Evolutionary conservation across 371 early-diverging fungal species (phyloP).

Genomic region (Mortierella sp.): DNA sequence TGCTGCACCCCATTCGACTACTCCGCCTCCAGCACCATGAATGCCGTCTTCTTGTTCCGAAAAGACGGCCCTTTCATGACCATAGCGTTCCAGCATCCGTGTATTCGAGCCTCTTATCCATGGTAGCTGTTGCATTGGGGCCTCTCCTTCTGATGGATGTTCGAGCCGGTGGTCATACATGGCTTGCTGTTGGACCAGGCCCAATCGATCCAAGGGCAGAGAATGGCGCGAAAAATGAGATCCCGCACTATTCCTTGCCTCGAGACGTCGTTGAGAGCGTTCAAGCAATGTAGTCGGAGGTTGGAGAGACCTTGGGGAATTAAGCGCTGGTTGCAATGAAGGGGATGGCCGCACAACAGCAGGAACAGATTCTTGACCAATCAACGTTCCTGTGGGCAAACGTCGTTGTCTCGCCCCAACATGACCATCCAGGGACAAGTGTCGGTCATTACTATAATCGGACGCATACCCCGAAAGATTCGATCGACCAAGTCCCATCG

Average conservation of each 20-base stretch:
- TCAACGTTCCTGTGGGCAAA: conserved; percentile 2
- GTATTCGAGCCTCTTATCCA: background rate
- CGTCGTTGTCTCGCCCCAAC: background rate
- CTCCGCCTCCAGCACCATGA: background rate
- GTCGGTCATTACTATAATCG: conserved; percentile 22
- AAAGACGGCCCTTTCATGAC: no score
- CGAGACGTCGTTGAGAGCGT: conserved; percentile 30
- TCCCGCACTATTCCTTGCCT: conserved; percentile 27
- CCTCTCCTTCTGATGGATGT: no score
- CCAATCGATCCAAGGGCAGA: conserved; percentile 15
- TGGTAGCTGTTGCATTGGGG: background rate
- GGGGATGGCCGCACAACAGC: background rate
- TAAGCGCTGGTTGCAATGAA: background rate
- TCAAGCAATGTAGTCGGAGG: conserved; percentile 4
- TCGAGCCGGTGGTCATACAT: background rate
- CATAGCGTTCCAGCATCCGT: no score
- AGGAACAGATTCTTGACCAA: conserved; percentile 19
- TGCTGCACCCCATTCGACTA: background rate
- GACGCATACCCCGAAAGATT: conserved; percentile 21
- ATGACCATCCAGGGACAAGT: background rate
- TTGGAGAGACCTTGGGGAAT: background rate
- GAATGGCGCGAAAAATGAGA: conserved; percentile 22
- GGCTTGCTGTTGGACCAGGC: background rate
- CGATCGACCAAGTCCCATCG: conserved; percentile 2
- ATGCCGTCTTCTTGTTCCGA: no score